phyloP scores from a whole-genome alignment of 2,329 filamentous ascomycete genomes.

The Sporothrix phasma region DNA sequence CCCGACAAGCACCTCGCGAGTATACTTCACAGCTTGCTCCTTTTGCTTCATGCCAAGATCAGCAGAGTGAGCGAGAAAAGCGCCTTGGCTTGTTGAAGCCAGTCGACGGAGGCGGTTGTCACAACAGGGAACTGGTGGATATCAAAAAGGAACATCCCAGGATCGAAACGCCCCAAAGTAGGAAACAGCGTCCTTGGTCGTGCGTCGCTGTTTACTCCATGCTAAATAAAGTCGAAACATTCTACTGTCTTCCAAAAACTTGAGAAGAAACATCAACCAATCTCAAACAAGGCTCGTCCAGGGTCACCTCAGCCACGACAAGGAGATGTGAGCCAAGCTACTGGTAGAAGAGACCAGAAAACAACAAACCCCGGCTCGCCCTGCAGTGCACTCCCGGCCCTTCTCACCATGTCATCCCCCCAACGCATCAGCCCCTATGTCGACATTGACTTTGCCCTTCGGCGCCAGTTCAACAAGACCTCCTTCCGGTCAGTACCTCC shows the following conservation, averaged over 20 bases:
- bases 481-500: slow-evolving; percentile 52
- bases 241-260: background rate
- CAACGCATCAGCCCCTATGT: slow-evolving; percentile 40
- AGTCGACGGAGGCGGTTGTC: background rate
- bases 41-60: background rate
- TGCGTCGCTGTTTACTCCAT: background rate
- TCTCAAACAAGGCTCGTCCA: background rate
- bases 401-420: slow-evolving; percentile 14
- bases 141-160: background rate
- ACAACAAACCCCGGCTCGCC: background rate
- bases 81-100: too few species aligned
- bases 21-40: background rate
- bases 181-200: background rate
- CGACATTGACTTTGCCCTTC: slow-evolving; percentile 66
- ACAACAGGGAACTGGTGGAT: background rate
- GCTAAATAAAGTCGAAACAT: slow-evolving; percentile 4
- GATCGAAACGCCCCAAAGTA: background rate
- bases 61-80: background rate
- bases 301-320: background rate
- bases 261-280: background rate
- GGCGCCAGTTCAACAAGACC: slow-evolving; percentile 61
- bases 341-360: background rate
- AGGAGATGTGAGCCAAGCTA: background rate
- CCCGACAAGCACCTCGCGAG: too few species aligned
- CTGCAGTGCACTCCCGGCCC: background rate